phyloP scores from a whole-genome alignment of 768 basidiomycete species.

The Cystobasidium ongulense region DNA sequence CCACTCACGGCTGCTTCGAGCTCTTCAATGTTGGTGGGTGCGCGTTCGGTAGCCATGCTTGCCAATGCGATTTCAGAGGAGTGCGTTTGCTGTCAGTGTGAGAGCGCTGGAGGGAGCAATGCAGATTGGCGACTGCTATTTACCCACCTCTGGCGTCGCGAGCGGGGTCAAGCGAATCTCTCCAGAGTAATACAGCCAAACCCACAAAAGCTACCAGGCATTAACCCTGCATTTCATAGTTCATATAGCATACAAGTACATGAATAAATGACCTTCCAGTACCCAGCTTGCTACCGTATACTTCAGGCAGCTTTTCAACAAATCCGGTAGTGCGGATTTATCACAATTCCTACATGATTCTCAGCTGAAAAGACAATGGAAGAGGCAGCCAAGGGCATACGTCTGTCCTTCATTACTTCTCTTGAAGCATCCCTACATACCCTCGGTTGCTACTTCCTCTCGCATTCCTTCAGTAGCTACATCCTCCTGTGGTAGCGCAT shows the following conservation, averaged over 20 bases:
- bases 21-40: slow-evolving; percentile 18
- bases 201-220: neutral
- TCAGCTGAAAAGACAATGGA: too few species aligned
- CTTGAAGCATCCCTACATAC: neutral
- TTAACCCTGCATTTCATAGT: too few species aligned
- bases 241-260: too few species aligned
- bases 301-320: neutral
- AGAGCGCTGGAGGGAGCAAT: too few species aligned
- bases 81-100: too few species aligned
- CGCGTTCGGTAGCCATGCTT: slow-evolving; percentile 1
- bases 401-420: too few species aligned
- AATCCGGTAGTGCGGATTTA: neutral
- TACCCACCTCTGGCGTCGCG: neutral
- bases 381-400: too few species aligned
- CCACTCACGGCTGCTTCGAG: slow-evolving; percentile 10
- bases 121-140: neutral
- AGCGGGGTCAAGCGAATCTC: neutral
- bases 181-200: neutral
- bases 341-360: neutral
- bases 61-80: too few species aligned
- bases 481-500: neutral
- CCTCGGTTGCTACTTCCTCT: neutral
- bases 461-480: neutral
- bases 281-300: neutral
- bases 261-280: too few species aligned